These are phyloP conservation scores for Mucor indicus DNA, from an alignment of 371 early-diverging fungal genomes.

Conservation along the genomic window DNA sequence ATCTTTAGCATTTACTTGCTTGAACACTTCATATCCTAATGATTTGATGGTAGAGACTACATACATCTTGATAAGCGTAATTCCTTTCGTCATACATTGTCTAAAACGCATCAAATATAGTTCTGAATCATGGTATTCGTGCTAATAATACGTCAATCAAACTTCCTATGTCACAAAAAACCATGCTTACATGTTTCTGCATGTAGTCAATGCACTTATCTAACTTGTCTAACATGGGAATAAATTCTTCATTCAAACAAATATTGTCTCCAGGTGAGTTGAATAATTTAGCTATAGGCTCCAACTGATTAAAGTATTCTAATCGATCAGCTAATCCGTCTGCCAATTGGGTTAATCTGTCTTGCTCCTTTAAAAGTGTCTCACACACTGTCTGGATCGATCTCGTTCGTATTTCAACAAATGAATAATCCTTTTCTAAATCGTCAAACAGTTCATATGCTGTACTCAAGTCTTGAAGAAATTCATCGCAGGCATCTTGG, in stretches of 20 bases:
- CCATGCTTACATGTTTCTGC: conserved; percentile 55
- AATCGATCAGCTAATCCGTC: conserved; percentile 64
- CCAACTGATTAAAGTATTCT: conserved; percentile 78
- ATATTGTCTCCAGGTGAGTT: conserved; percentile 81
- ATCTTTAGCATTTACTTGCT: conserved; percentile 37
- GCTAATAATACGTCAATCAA: conserved; percentile 23
- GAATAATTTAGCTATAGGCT: conserved; percentile 73
- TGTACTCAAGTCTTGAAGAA: conserved; percentile 55
- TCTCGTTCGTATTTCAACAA: conserved; percentile 72
- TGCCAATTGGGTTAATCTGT: conserved; percentile 60
- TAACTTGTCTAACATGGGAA: conserved; percentile 70
- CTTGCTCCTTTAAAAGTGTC: conserved; percentile 68
- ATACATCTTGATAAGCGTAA: conserved; percentile 88
- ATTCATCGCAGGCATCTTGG: conserved; percentile 51
- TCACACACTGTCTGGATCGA: conserved; percentile 79
- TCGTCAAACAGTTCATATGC: conserved; percentile 53
- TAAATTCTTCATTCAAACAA: conserved; percentile 72
- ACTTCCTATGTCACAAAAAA: neutral
- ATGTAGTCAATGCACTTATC: conserved; percentile 84
- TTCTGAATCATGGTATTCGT: conserved; percentile 79
- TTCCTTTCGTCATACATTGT: conserved; percentile 86
- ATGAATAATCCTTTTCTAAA: conserved; percentile 65
- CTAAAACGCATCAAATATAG: conserved; percentile 87
- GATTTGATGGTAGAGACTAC: conserved; percentile 66
- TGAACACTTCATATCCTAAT: conserved; percentile 60